Evolutionary conservation across 768 basidiomycete species (phyloP), one percentile per base, ranked within the genome.

Genomic region (Leccinum aurantiacum): DNA sequence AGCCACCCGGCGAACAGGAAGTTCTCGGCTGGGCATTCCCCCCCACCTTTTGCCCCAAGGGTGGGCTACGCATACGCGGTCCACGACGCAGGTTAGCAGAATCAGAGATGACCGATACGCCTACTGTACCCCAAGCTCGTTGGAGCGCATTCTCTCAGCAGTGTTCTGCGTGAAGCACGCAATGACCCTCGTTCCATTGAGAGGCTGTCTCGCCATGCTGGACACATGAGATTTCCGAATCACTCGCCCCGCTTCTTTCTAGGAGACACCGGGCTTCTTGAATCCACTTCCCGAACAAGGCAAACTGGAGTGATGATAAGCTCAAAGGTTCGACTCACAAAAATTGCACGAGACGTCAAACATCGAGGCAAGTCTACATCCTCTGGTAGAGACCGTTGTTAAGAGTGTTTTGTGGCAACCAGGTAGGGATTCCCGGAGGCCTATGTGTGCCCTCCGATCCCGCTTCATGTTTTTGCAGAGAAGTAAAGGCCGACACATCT

Each of bases 381-480:
- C 31, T 7, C 57, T 76, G 3, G 65, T 60, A 13, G 67, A 73
- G n/a, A 67, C 66, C 2, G 70, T 68, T 3, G 65, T 60, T 0
- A 46, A 65, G 11, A 65, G 54, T 17, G 59, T 66, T 41, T 1
- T 1, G 27, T 65, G 2, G 56, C 64, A 54, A 73, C 70, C 24
- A 51, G 71, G 53, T 58, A 29, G 19, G 51, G 25, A 24, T 63
- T 50, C 47, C 53, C 48, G 6, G 27, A 22, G 37, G 37, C 37
- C 41, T 10, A 33, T 33, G n/a, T 9, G 9, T 46, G 1, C 65
- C 64, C 27, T 51, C 27, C 37, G 41, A 63, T 46, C 31, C n/a
- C 35, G 13, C 68, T 67, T 38, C 68, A 71, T 56, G 53, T 56
- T 4, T 64, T 61, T 1, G 19, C 47, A 6, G 56, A 8, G 27